phyloP scores from a whole-genome alignment of 768 basidiomycete species.

The Hericium alpestre region DNA sequence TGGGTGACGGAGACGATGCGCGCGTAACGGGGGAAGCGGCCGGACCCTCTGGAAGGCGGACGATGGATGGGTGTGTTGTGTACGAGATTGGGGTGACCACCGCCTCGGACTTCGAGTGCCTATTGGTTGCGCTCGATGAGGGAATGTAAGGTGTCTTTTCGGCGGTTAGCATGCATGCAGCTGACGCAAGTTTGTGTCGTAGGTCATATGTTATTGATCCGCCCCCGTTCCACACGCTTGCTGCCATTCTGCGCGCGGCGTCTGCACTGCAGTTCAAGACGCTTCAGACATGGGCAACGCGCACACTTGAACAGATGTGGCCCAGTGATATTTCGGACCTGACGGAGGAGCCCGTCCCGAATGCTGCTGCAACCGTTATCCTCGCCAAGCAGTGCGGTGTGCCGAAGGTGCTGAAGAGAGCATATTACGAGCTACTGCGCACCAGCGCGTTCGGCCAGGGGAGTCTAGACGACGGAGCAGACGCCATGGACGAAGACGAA shows the following conservation, averaged over 20 bases:
- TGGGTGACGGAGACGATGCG: background rate
- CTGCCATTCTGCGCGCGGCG: conserved; percentile 26
- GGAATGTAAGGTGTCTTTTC: conserved; percentile 21
- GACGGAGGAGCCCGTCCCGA: conserved; percentile 4
- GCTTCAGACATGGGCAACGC: conserved; percentile 20
- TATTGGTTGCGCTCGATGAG: conserved; percentile 23
- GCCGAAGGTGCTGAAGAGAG: conserved; percentile 22
- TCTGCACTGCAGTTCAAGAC: conserved; percentile 22
- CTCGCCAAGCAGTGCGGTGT: conserved; percentile 22
- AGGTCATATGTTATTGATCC: conserved; percentile 17
- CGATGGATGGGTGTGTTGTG: conserved; percentile 13
- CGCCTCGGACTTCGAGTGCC: conserved; percentile 23
- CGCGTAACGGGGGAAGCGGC: background rate
- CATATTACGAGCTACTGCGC: conserved; percentile 32
- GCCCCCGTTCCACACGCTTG: conserved; percentile 21
- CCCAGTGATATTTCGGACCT: conserved; percentile 16
- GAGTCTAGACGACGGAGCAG: background rate
- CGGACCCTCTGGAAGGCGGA: background rate
- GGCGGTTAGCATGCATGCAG: background rate
- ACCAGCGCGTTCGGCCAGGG: conserved; percentile 19
- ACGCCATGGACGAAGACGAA: background rate
- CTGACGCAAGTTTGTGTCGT: background rate
- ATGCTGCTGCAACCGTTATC: conserved; percentile 22
- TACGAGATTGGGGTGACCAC: conserved; percentile 17
- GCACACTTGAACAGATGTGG: conserved; percentile 23